These are phyloP conservation scores for Solanum hybrid DNA, from an alignment of 305 asterid genomes.

Conservation along the genomic window DNA sequence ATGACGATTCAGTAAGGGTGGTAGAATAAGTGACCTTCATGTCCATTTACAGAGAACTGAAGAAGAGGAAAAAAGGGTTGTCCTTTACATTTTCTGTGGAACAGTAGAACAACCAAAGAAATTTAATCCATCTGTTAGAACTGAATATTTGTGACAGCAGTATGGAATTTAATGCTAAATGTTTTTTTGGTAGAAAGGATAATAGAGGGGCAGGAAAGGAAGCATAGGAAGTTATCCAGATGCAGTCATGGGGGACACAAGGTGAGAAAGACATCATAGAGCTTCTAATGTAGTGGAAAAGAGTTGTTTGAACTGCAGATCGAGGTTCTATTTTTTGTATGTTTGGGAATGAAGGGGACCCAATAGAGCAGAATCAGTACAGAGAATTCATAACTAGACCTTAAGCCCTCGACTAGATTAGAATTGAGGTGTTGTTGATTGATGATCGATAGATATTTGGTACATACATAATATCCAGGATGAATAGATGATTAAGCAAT, in stretches of 20 bases:
- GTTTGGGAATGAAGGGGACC: background rate
- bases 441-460: background rate
- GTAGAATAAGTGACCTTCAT: background rate
- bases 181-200: background rate
- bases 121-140: background rate
- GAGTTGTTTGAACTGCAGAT: background rate
- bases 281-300: background rate
- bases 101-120: background rate
- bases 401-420: background rate
- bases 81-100: background rate
- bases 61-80: background rate
- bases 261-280: background rate
- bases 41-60: background rate
- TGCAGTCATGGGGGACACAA: background rate
- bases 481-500: background rate
- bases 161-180: background rate
- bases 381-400: background rate
- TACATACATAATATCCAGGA: background rate
- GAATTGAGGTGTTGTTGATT: background rate
- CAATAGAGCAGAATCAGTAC: background rate
- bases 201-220: background rate
- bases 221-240: background rate
- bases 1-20: background rate
- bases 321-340: background rate
- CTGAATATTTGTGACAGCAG: background rate